Evolutionary conservation across 306 rosid genomes (phyloP), one percentile per base, ranked within the genome.

Genomic region (Lathyrus sativus): DNA sequence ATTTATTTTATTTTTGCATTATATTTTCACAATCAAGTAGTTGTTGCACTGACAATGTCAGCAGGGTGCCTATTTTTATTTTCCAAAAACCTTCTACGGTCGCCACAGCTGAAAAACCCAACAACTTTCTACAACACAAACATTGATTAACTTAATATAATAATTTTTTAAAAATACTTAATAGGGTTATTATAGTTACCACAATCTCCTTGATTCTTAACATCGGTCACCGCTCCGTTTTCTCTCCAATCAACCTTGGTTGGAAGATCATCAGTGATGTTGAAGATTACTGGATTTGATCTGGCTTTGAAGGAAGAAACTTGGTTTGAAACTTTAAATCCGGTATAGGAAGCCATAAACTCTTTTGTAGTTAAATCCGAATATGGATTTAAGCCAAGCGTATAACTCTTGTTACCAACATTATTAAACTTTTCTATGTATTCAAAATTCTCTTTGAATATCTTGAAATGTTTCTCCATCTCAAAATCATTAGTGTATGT

Each of bases 351-450:
- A 57, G 78, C 67, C 2, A 44, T 2, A 15, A 84, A 82, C 65
- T 84, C 92, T 70, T 85, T 66, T 8, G 24, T 48, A 0, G 81
- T 83, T 29, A 53, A 41, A 68, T 82, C 81, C 19, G 89, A 68
- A 65, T 43, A 79, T 10, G 15, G 42, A 42, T 85, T 85, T 43
- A 74, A 19, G 1, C 70, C 75, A 13, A 81, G 41, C 35, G 53
- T 73, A 65, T 80, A 87, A 3, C 74, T 65, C 43, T 18, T 60
- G 33, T 87, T 76, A 28, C 42, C 63, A 4, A 13, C 72, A 3
- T 28, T 78, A 65, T 84, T 81, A 67, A 57, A 67, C 5, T 72
- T 49, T 28, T 84, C 86, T 0, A 82, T 76, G 68, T 19, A 76
- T 24, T 75, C 60, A 15, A 65, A 68, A 51, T 80, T 82, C 28